These are phyloP conservation scores for Phragmites australis DNA, from an alignment of 176 grass and related monocot species.

Conservation along the genomic window DNA sequence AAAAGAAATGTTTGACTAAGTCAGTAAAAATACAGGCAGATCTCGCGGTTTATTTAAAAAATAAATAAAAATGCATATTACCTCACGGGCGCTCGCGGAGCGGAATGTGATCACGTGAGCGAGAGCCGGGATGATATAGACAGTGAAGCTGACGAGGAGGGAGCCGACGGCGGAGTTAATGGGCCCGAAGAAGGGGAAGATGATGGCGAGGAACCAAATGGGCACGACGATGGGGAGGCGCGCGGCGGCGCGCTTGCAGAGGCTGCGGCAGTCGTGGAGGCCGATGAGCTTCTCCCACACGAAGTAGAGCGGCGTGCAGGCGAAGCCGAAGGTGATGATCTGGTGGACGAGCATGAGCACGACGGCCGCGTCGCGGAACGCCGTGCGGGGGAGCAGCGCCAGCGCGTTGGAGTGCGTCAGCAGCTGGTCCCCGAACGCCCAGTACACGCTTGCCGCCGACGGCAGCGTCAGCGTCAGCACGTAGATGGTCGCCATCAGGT, in stretches of 20 bases:
- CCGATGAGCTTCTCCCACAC: slow-evolving; percentile 99
- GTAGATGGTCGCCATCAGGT: slow-evolving; percentile 88
- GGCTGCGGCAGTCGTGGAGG: slow-evolving; percentile 92
- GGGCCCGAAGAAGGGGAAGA: slow-evolving; percentile 98
- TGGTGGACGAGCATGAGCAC: slow-evolving; percentile 96
- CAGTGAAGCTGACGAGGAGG: slow-evolving; percentile 95
- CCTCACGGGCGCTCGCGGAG: slow-evolving; percentile 78
- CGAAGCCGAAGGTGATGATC: slow-evolving; percentile 99
- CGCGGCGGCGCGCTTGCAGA: slow-evolving; percentile 89
- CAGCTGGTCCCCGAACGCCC: slow-evolving; percentile 92
- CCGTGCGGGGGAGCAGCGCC: slow-evolving; percentile 69
- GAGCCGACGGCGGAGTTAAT: slow-evolving; percentile 97
- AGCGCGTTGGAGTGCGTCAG: slow-evolving; percentile 93
- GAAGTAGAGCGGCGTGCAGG: slow-evolving; percentile 96
- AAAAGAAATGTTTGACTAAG: not conserved
- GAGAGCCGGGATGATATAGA: slow-evolving; percentile 90
- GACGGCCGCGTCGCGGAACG: slow-evolving; percentile 75
- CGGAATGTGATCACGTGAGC: slow-evolving; percentile 96
- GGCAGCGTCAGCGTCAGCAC: slow-evolving; percentile 90
- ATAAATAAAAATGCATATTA: not conserved
- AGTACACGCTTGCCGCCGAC: slow-evolving; percentile 93
- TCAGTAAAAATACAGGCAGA: too few species aligned
- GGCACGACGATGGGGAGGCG: slow-evolving; percentile 91
- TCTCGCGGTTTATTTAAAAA: too few species aligned
- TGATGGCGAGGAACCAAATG: slow-evolving; percentile 97